These are phyloP conservation scores for Kappamyces sp. DNA, from an alignment of 192 early-diverging fungal species.

Conservation along the genomic window DNA sequence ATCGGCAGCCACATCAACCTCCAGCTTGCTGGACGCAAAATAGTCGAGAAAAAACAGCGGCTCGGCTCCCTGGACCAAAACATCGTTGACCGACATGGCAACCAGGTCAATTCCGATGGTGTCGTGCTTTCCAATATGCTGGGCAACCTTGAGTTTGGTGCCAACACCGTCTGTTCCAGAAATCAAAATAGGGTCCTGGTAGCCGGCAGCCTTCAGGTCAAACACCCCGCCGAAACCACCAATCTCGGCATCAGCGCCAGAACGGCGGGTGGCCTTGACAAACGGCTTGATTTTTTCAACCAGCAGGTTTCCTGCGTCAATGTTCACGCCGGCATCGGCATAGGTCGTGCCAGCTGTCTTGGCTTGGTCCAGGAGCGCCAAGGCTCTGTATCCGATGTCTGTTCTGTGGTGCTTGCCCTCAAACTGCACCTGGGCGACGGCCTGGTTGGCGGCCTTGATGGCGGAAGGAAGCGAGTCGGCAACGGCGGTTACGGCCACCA, in stretches of 20 bases:
- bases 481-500: conserved; percentile 86
- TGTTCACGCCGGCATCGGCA: conserved; percentile 91
- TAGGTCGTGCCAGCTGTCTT: conserved; percentile 71
- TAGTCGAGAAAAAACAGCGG: conserved; percentile 99
- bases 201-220: conserved; percentile 91
- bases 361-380: conserved; percentile 35
- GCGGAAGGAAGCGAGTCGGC: conserved; percentile 67
- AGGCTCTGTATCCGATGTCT: conserved; percentile 84
- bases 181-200: conserved; percentile 85
- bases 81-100: conserved; percentile 99
- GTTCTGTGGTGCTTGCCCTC: conserved; percentile 80
- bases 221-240: conserved; percentile 98
- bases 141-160: conserved; percentile 97
- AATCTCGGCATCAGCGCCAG: conserved; percentile 94
- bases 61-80: conserved; percentile 98
- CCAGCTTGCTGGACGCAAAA: conserved; percentile 90
- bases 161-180: conserved; percentile 99
- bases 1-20: conserved; percentile 82
- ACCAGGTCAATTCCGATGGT: conserved; percentile 96
- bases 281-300: conserved; percentile 94
- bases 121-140: conserved; percentile 75
- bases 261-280: conserved; percentile 85
- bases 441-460: conserved; percentile 69
- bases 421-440: conserved; percentile 61
- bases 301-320: conserved; percentile 92